Evolutionary conservation across 2,329 filamentous ascomycete genomes (phyloP).

Genomic region (Aspergillus pseudotamarii): DNA sequence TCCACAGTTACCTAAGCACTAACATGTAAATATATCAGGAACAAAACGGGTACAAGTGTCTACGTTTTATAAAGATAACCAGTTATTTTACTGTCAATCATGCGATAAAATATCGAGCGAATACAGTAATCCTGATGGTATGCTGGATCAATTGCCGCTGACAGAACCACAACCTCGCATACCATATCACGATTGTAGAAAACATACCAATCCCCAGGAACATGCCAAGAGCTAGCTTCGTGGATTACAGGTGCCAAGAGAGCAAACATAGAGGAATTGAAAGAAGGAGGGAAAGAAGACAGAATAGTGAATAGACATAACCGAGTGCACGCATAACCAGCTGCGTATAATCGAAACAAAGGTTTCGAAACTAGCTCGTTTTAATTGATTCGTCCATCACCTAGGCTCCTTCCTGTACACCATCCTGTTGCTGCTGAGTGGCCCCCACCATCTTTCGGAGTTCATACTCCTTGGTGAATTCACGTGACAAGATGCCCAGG

Average conservation of each 20-base stretch:
- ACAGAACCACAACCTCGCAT: not conserved
- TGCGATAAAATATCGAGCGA: not conserved
- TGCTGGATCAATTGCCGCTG: not conserved
- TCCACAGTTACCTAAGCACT: not conserved
- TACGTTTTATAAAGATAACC: not conserved
- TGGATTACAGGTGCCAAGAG: not conserved
- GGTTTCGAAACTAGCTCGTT: not conserved
- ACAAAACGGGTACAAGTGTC: not conserved
- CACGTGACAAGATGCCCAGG: constrained; percentile 75
- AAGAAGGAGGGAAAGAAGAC: constrained; percentile 1
- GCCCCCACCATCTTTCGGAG: constrained; percentile 80
- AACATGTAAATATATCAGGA: not conserved
- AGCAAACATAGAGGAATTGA: not conserved
- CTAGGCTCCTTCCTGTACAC: constrained; percentile 27
- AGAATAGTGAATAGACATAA: constrained; percentile 12
- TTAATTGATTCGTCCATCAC: not conserved
- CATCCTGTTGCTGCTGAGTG: constrained; percentile 53
- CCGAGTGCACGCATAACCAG: constrained; percentile 24
- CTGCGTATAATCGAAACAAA: constrained; percentile 22
- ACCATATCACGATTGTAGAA: not conserved
- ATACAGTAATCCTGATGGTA: not conserved
- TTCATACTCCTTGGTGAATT: constrained; percentile 92
- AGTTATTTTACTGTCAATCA: not conserved
- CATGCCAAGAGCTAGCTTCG: not conserved
- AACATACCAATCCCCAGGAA: not conserved